A percentile compares a stretch with the other conserved stretches of the same genome.
Evolutionary conservation across 768 basidiomycete species (phyloP).

Genomic region (Baorangia bicolor): DNA sequence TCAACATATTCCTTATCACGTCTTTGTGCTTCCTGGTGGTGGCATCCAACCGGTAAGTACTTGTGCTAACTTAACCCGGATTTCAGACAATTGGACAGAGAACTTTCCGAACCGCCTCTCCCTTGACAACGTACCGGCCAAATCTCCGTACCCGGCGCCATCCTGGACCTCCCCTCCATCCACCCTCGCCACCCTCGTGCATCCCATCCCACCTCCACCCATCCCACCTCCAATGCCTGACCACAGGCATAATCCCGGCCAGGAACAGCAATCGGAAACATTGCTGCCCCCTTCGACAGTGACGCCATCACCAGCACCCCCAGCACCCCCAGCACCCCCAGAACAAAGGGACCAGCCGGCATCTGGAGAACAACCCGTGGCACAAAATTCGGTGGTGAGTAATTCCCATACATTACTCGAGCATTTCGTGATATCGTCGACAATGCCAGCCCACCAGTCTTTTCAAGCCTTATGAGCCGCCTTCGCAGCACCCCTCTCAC

Average conservation of each 20-base stretch:
- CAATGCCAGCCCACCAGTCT: conserved; percentile 8
- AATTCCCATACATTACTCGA: background rate
- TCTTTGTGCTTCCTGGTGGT: background rate
- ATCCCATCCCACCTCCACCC: conserved; percentile 19
- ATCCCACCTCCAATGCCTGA: background rate
- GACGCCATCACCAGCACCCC: background rate
- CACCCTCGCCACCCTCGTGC: conserved; percentile 22
- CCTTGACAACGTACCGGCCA: conserved; percentile 14
- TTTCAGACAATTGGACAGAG: conserved; percentile 28
- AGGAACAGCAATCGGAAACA: background rate
- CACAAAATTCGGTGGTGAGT: conserved; percentile 4
- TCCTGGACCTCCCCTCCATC: conserved; percentile 21
- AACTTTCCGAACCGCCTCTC: conserved; percentile 15
- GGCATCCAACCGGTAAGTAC: background rate
- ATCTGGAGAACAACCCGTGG: background rate
- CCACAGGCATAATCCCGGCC: background rate
- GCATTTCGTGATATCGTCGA: background rate
- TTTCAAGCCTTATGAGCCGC: conserved; percentile 29
- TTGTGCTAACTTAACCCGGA: background rate
- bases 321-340: too few relatives aligned
- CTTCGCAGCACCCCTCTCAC: conserved; percentile 21
- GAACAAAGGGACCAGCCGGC: background rate
- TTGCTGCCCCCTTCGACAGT: background rate
- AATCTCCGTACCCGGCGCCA: conserved; percentile 28
- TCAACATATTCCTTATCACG: background rate